These are phyloP conservation scores for Lentinula sp. DNA, from an alignment of 768 basidiomycete species.

Conservation along the genomic window DNA sequence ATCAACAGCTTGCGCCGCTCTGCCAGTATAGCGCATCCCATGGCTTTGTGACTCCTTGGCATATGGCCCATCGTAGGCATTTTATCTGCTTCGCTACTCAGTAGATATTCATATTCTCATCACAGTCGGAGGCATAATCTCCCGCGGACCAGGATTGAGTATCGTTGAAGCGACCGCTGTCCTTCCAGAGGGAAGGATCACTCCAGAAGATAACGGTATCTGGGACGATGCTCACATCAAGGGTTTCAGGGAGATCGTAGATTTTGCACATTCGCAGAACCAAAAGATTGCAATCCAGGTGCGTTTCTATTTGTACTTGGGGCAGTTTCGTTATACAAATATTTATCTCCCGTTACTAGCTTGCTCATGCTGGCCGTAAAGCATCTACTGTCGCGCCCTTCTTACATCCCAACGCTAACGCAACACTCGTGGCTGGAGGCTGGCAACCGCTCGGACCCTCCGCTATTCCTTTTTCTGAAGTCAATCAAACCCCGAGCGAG, in stretches of 20 bases:
- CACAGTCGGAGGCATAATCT: conserved; percentile 47
- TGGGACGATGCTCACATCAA: conserved; percentile 58
- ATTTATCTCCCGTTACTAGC: conserved; percentile 8
- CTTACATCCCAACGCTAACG: conserved; percentile 32
- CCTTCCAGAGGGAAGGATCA: conserved; percentile 56
- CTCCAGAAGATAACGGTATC: conserved; percentile 57
- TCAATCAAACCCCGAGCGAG: conserved; percentile 48
- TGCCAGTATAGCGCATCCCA: conserved; percentile 57
- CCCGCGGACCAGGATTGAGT: conserved; percentile 49
- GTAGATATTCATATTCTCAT: conserved; percentile 5
- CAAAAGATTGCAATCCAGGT: conserved; percentile 67
- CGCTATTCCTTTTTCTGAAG: conserved; percentile 33
- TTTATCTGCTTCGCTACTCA: conserved; percentile 16
- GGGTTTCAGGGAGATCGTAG: conserved; percentile 43
- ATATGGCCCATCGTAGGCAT: conserved; percentile 53
- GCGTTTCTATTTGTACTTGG: neutral
- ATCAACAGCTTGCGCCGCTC: conserved; percentile 41
- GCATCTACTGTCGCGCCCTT: conserved; percentile 61
- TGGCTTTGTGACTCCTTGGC: conserved; percentile 50
- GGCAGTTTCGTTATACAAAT: neutral
- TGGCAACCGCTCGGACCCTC: conserved; percentile 59
- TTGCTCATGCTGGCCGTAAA: conserved; percentile 77
- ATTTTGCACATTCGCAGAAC: conserved; percentile 67
- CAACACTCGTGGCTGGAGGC: conserved; percentile 35
- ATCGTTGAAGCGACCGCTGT: conserved; percentile 66